Percentiles rank a stretch among this genome's conserved stretches.
Conservation (phyloP, 148 eudicot species). For the Chenopodium quinoa region DNA sequence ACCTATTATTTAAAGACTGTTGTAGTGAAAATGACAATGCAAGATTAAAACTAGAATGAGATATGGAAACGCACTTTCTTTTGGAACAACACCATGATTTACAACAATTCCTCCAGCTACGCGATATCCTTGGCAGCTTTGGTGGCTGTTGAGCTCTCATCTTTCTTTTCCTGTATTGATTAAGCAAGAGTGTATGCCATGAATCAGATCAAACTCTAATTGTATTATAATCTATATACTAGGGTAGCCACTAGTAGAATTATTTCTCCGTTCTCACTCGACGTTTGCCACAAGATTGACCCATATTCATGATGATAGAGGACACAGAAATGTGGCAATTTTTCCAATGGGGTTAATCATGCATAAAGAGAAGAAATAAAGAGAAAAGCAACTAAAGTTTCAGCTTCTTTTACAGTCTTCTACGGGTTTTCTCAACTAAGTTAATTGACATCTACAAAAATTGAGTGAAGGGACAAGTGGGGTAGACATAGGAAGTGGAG, state of each 20-base stretch:
- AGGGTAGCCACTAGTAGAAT: not conserved
- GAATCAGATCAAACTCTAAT: not conserved
- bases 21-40: not conserved
- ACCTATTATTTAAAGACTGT: not conserved
- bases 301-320: too few species aligned
- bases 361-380: too few species aligned
- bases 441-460: too few species aligned
- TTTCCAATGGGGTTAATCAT: too few species aligned
- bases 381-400: too few species aligned
- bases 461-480: too few species aligned
- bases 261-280: not conserved
- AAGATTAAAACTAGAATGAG: not conserved
- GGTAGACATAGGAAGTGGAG: too few species aligned
- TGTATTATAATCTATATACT: not conserved
- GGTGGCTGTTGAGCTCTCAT: conserved; percentile 3
- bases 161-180: conserved; percentile 30
- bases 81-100: conserved; percentile 28
- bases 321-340: too few species aligned
- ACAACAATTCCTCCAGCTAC: conserved; percentile 32
- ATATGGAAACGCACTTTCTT: conserved; percentile 9
- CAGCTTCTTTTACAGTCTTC: too few species aligned
- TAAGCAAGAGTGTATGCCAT: not conserved
- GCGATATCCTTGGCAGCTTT: conserved; percentile 3
- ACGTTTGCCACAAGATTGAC: not conserved
- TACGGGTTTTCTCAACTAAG: too few species aligned